phyloP scores from a whole-genome alignment of 495 filamentous ascomycete species.

The Rhypophila decipiens region DNA sequence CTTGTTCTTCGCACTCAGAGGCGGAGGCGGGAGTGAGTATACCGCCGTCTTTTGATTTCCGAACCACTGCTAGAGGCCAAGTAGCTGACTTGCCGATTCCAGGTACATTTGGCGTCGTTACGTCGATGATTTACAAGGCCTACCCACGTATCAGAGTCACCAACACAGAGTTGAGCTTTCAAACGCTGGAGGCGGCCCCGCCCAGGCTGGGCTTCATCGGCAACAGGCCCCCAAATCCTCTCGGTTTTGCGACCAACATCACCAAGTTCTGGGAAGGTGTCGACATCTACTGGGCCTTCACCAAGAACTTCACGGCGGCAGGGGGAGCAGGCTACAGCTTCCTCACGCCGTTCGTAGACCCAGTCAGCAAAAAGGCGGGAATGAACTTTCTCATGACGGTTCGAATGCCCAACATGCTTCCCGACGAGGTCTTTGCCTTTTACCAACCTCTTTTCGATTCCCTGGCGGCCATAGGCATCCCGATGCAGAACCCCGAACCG shows the following conservation, averaged over 20 bases:
- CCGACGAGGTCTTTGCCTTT: not conserved
- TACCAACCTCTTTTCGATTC: not conserved
- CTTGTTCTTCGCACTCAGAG: conserved; percentile 59
- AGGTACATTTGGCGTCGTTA: conserved; percentile 54
- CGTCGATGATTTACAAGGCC: conserved; percentile 40
- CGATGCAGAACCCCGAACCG: not conserved
- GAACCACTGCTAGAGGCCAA: too few species aligned
- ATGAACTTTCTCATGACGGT: not conserved
- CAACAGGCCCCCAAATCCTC: not conserved
- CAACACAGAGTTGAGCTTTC: conserved; percentile 35
- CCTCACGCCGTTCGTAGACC: not conserved
- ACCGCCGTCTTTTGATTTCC: not conserved
- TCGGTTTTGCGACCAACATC: not conserved
- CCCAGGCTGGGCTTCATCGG: not conserved
- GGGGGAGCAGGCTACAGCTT: not conserved
- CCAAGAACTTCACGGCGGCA: not conserved
- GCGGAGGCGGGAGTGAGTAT: conserved; percentile 40
- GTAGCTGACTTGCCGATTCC: not conserved
- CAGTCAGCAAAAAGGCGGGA: not conserved
- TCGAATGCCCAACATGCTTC: not conserved
- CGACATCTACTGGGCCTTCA: not conserved
- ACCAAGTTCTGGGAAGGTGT: not conserved
- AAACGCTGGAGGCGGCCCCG: conserved; percentile 16
- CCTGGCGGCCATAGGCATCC: not conserved
- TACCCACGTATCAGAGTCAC: conserved; percentile 33